Evolutionary conservation across 1,284 basidiomycete species (phyloP).

Genomic region (Coriolopsis trogii): DNA sequence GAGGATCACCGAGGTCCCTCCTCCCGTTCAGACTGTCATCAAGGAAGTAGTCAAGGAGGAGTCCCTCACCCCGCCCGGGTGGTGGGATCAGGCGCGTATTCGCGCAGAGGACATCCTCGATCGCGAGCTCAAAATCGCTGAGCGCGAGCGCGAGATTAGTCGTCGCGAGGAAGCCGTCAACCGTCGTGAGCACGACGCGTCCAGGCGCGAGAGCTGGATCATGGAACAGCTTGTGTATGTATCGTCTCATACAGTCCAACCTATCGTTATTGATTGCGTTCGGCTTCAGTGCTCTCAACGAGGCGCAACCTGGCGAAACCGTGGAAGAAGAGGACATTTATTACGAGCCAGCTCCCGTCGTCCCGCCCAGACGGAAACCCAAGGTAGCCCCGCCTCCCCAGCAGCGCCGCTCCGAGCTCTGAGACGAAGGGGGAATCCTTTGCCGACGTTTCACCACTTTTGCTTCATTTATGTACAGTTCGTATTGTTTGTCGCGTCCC

Average conservation of each 20-base stretch:
- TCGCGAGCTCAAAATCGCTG: conserved; percentile 79
- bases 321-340: conserved; percentile 82
- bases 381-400: conserved; percentile 81
- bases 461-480: conserved; percentile 59
- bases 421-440: conserved; percentile 80
- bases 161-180: conserved; percentile 82
- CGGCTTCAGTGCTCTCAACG: conserved; percentile 63
- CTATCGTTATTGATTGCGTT: conserved; percentile 15
- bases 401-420: conserved; percentile 85
- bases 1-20: conserved; percentile 46
- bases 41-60: conserved; percentile 84
- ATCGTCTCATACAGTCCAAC: not conserved
- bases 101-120: conserved; percentile 80
- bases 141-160: conserved; percentile 80
- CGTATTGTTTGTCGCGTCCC: conserved; percentile 60
- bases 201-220: conserved; percentile 82
- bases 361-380: conserved; percentile 64
- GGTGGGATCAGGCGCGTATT: conserved; percentile 62
- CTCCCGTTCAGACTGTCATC: conserved; percentile 75
- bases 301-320: conserved; percentile 54
- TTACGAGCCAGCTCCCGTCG: conserved; percentile 49
- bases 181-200: conserved; percentile 79
- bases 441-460: conserved; percentile 43
- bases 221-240: conserved; percentile 87
- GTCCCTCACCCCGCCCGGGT: conserved; percentile 72